phyloP scores from a whole-genome alignment of 2,329 filamentous ascomycete genomes.

The Pestalotiopsis sp. region DNA sequence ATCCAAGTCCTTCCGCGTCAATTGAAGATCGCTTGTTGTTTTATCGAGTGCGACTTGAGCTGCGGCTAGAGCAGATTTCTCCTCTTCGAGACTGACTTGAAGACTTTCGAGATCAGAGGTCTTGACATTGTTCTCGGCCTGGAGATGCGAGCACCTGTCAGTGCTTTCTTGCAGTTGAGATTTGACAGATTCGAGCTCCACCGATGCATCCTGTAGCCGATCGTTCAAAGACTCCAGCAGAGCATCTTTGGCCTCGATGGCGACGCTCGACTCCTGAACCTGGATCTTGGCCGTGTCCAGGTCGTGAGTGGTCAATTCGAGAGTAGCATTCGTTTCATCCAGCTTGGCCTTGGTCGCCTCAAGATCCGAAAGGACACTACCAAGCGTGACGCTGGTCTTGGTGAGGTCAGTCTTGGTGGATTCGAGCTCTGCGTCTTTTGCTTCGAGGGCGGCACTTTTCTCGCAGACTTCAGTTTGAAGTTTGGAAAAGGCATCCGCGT shows the following conservation, averaged over 20 bases:
- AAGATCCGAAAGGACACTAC: background rate
- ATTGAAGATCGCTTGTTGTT: constrained; percentile 1
- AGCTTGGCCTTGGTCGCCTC: background rate
- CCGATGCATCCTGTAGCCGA: background rate
- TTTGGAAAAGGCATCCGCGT: background rate
- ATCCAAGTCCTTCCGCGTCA: constrained; percentile 3
- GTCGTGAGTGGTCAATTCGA: background rate
- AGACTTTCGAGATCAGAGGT: constrained; percentile 9
- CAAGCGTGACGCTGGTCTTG: background rate
- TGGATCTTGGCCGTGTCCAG: background rate
- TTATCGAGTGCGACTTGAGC: background rate
- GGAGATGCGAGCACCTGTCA: background rate
- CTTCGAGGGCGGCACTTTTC: constrained; percentile 3
- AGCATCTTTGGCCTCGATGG: background rate
- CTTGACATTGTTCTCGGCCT: constrained; percentile 1
- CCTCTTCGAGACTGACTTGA: constrained; percentile 4
- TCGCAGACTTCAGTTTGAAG: background rate
- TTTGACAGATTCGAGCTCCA: background rate
- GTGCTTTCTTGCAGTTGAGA: constrained; percentile 1
- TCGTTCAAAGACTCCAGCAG: background rate
- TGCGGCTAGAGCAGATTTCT: background rate
- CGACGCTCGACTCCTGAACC: background rate
- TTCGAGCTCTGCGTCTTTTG: background rate
- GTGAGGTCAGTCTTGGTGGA: background rate
- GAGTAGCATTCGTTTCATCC: background rate